Percentiles rank a stretch among this genome's conserved stretches.
phyloP scores from a whole-genome alignment of 2,329 filamentous ascomycete species.

The Amesomyces nigricolor region DNA sequence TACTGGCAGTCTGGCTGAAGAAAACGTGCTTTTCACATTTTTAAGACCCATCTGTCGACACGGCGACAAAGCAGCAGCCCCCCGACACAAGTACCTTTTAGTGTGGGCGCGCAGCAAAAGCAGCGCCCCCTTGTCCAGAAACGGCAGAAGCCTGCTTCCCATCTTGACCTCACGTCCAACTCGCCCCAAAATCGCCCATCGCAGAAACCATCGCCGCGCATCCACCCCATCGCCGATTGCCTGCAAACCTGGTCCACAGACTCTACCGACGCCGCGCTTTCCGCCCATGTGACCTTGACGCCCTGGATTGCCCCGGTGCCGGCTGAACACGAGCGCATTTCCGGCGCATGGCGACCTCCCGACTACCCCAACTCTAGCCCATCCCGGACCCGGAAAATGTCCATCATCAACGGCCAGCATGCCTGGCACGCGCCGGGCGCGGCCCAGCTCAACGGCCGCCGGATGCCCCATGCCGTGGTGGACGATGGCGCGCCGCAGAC shows the following conservation, averaged over 20 bases:
- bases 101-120: conserved; percentile 13
- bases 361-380: conserved; percentile 43
- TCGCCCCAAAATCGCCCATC: conserved; percentile 45
- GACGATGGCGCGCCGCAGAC: conserved; percentile 54
- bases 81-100: not conserved
- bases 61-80: conserved; percentile 2
- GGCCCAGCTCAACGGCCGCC: conserved; percentile 42
- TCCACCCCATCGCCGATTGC: conserved; percentile 38
- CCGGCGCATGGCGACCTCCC: conserved; percentile 52
- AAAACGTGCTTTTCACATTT: not conserved
- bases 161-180: conserved; percentile 53
- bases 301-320: conserved; percentile 41
- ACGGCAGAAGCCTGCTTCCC: conserved; percentile 32
- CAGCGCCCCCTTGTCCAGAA: conserved; percentile 26
- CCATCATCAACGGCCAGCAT: conserved; percentile 60
- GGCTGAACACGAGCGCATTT: conserved; percentile 47
- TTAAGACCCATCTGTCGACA: not conserved
- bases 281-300: conserved; percentile 45
- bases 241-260: conserved; percentile 41
- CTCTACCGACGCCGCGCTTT: conserved; percentile 49
- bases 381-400: conserved; percentile 51
- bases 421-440: conserved; percentile 57
- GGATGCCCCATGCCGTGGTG: conserved; percentile 50
- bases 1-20: too few species aligned
- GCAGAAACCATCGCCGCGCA: conserved; percentile 48